Percentiles rank a stretch among this genome's conserved stretches.
These are phyloP conservation scores for Magnolia changhungtana DNA, from an alignment of 164 flowering plant genomes.

Conservation along the genomic window DNA sequence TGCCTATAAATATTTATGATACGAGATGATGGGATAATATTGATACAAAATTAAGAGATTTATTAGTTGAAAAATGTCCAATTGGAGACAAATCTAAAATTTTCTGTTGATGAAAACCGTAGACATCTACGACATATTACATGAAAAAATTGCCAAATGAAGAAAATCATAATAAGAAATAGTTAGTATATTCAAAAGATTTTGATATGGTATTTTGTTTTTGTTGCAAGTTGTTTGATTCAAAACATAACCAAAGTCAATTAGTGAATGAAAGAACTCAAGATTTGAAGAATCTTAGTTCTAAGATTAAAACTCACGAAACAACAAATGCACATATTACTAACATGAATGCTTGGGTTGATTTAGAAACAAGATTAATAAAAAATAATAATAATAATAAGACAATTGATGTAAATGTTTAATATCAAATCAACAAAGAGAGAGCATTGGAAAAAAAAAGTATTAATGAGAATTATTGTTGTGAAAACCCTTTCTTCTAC, in stretches of 20 bases:
- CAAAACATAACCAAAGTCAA: neutral
- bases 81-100: neutral
- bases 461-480: neutral
- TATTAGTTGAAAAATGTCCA: neutral
- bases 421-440: neutral
- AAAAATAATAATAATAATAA: neutral
- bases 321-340: neutral
- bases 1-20: too few species aligned
- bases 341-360: neutral
- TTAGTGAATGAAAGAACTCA: neutral
- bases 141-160: neutral
- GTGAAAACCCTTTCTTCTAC: too few species aligned
- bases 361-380: neutral
- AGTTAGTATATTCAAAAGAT: neutral
- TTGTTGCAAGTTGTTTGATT: neutral
- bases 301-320: too few species aligned
- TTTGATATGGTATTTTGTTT: neutral
- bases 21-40: neutral
- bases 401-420: neutral
- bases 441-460: neutral
- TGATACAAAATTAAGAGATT: neutral
- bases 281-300: neutral
- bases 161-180: neutral
- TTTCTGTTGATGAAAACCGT: neutral
- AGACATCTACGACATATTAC: neutral